Evolutionary conservation across 2,329 filamentous ascomycete species (phyloP).

Genomic region (Sarocladiaceae sp.): DNA sequence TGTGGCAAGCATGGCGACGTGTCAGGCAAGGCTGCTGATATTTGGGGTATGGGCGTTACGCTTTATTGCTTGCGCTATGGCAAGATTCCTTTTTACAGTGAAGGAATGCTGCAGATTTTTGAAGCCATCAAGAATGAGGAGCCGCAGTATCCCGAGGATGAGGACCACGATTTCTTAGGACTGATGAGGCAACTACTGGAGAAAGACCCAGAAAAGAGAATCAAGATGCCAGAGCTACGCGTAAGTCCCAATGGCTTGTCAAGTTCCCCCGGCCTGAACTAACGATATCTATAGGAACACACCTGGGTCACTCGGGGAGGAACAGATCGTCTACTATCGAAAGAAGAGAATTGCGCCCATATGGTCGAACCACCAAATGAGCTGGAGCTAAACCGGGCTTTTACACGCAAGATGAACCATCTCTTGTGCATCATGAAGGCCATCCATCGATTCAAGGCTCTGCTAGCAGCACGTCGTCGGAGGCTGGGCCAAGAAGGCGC

Average conservation of each 20-base stretch:
- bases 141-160: constrained; percentile 56
- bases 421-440: constrained; percentile 88
- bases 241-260: constrained; percentile 45
- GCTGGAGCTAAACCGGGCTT: constrained; percentile 84
- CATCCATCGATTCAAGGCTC: constrained; percentile 79
- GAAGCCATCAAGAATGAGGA: constrained; percentile 76
- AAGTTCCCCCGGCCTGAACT: not conserved
- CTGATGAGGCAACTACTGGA: constrained; percentile 71
- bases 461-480: constrained; percentile 42
- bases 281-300: constrained; percentile 63
- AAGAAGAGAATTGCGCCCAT: constrained; percentile 81
- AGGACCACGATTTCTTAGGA: constrained; percentile 67
- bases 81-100: constrained; percentile 75
- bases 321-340: constrained; percentile 70
- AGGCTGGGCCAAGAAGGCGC: constrained; percentile 7
- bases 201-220: constrained; percentile 79
- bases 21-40: constrained; percentile 84
- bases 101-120: constrained; percentile 80
- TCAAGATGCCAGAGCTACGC: constrained; percentile 76
- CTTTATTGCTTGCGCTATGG: constrained; percentile 92
- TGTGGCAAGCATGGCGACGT: constrained; percentile 85
- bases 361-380: constrained; percentile 81
- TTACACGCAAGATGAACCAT: constrained; percentile 84
- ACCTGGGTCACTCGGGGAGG: constrained; percentile 87
- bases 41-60: constrained; percentile 98